These are phyloP conservation scores for Kwoniella heveanensis DNA, from an alignment of 768 basidiomycete genomes.

Conservation along the genomic window DNA sequence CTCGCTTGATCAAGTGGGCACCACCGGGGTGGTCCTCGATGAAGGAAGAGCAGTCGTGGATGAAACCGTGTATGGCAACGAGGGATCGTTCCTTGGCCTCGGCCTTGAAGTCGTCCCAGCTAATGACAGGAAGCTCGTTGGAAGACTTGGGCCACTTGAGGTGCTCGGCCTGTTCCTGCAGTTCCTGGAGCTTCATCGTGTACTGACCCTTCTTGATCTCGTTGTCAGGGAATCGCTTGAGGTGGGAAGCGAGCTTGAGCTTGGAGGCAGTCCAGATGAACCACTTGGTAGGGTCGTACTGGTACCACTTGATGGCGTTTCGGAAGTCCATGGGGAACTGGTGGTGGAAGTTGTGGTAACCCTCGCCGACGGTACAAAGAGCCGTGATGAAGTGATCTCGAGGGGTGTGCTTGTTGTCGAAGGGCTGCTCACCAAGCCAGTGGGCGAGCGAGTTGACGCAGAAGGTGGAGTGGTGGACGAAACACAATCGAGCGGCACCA, in stretches of 20 bases:
- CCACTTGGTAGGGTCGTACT: slow-evolving; percentile 93
- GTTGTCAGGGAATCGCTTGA: slow-evolving; percentile 83
- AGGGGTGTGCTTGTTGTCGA: slow-evolving; percentile 93
- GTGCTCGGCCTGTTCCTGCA: slow-evolving; percentile 73
- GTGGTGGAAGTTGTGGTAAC: slow-evolving; percentile 99
- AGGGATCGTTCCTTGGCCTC: slow-evolving; percentile 78
- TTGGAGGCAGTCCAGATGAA: slow-evolving; percentile 69
- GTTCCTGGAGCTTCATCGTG: slow-evolving; percentile 89
- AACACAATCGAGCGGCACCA: slow-evolving; percentile 72
- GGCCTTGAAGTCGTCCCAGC: slow-evolving; percentile 84
- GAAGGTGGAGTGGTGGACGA: slow-evolving; percentile 94
- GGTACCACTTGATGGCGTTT: slow-evolving; percentile 92
- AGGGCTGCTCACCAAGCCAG: slow-evolving; percentile 90
- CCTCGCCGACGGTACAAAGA: slow-evolving; percentile 87
- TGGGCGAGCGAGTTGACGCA: slow-evolving; percentile 96
- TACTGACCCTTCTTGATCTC: slow-evolving; percentile 89
- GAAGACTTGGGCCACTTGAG: slow-evolving; percentile 78
- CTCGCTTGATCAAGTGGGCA: slow-evolving; percentile 75
- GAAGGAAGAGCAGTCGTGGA: slow-evolving; percentile 83
- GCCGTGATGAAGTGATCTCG: slow-evolving; percentile 87
- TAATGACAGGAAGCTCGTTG: slow-evolving; percentile 75
- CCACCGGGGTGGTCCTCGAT: slow-evolving; percentile 92
- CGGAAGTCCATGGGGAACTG: slow-evolving; percentile 98
- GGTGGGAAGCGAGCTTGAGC: slow-evolving; percentile 75
- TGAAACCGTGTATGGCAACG: slow-evolving; percentile 85